These are phyloP conservation scores for Apiospora hydei DNA, from an alignment of 2,329 filamentous ascomycete genomes.

Conservation along the genomic window DNA sequence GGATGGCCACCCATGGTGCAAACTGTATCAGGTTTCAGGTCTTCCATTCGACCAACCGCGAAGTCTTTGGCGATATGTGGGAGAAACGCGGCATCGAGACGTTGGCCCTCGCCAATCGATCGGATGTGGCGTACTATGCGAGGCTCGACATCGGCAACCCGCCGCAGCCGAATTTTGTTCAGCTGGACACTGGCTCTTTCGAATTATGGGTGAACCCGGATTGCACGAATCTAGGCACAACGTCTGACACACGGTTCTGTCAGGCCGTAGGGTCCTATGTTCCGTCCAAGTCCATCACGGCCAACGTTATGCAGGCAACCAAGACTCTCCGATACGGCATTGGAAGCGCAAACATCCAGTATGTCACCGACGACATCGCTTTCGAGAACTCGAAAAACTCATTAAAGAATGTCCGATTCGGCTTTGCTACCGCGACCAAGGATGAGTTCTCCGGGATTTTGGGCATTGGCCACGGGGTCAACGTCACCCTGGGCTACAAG, in stretches of 20 bases:
- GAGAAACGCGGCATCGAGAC: slow-evolving; percentile 47
- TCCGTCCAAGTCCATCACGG: slow-evolving; percentile 49
- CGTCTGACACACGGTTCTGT: slow-evolving; percentile 54
- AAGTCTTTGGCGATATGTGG: slow-evolving; percentile 49
- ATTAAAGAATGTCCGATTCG: slow-evolving; percentile 66
- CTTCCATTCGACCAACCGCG: slow-evolving; percentile 51
- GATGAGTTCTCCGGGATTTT: slow-evolving; percentile 68
- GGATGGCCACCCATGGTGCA: neutral
- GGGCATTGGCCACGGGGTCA: slow-evolving; percentile 73
- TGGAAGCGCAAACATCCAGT: slow-evolving; percentile 58
- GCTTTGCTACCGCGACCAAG: slow-evolving; percentile 61
- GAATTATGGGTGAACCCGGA: slow-evolving; percentile 70
- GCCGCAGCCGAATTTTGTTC: slow-evolving; percentile 59
- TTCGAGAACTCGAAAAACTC: slow-evolving; percentile 49
- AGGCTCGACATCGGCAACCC: slow-evolving; percentile 61
- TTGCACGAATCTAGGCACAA: slow-evolving; percentile 53
- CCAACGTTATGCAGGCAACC: slow-evolving; percentile 40
- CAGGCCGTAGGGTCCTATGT: slow-evolving; percentile 54
- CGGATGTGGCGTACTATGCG: slow-evolving; percentile 62
- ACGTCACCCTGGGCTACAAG: slow-evolving; percentile 54
- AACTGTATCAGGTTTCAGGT: slow-evolving; percentile 49
- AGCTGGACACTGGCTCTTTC: slow-evolving; percentile 66
- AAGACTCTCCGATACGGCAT: slow-evolving; percentile 59
- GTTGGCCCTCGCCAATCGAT: slow-evolving; percentile 55
- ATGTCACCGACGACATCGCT: slow-evolving; percentile 54